Percentiles rank a stretch among this genome's conserved stretches.
These are phyloP conservation scores for Sporothrix mexicana DNA, from an alignment of 2,329 filamentous ascomycete species.

Conservation along the genomic window DNA sequence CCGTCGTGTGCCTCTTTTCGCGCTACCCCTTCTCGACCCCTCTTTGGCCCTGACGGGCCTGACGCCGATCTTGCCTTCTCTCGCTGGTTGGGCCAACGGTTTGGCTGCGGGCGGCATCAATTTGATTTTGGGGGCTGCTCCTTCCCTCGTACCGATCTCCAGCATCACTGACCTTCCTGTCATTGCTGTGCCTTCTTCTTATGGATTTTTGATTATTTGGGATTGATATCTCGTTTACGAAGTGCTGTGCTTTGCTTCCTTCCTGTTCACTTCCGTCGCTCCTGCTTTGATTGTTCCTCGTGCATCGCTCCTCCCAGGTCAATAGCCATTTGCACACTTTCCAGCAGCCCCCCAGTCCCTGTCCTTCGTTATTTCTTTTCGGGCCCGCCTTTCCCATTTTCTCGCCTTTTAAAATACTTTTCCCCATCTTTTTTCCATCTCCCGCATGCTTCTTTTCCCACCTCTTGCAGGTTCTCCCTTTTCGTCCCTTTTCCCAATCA, in stretches of 20 bases:
- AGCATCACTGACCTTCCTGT: background rate
- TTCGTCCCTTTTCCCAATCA: conserved; percentile 18
- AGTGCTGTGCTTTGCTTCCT: too few species aligned
- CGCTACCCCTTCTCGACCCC: conserved; percentile 16
- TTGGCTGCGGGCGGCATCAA: background rate
- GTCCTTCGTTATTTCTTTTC: conserved; percentile 15
- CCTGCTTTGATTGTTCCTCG: background rate
- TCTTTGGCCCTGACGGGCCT: conserved; percentile 23
- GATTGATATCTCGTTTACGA: background rate
- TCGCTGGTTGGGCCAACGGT: background rate
- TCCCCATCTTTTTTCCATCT: conserved; percentile 20
- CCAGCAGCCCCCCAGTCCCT: conserved; percentile 6
- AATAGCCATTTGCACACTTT: background rate
- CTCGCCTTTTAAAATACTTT: conserved; percentile 18
- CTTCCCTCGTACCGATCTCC: background rate
- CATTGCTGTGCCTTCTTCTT: conserved; percentile 2
- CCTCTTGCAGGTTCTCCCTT: conserved; percentile 17
- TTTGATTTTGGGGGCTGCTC: background rate
- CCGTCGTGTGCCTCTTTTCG: conserved; percentile 5
- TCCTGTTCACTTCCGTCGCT: background rate
- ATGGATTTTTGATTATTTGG: background rate
- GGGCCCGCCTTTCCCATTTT: conserved; percentile 20
- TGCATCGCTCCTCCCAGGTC: background rate
- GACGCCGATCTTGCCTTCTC: conserved; percentile 27
- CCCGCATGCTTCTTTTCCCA: conserved; percentile 25